Percentiles rank a stretch among this genome's conserved stretches.
Evolutionary conservation across 169 alveolate genomes (phyloP).

Genomic region (Amoebophrya sp.): DNA sequence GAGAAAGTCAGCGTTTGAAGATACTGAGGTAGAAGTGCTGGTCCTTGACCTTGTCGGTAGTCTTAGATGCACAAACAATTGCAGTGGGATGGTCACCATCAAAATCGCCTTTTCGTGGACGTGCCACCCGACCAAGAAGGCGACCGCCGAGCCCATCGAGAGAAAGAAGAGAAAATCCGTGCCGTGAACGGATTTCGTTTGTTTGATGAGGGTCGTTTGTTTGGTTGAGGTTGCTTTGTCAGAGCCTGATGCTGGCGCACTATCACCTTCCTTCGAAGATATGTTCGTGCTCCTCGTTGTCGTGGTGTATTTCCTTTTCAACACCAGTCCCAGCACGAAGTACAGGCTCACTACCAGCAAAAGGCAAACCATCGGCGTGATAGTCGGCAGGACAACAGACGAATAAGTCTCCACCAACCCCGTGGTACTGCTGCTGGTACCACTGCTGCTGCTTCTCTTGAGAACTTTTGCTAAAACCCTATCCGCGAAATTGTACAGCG

Average conservation of each 20-base stretch:
- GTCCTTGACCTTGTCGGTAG: neutral
- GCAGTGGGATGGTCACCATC: constrained; percentile 44
- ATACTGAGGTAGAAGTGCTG: neutral
- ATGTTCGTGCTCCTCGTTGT: too few species aligned
- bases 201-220: too few species aligned
- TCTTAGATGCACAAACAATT: neutral
- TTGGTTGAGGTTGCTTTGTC: too few species aligned
- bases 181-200: too few species aligned
- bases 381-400: constrained; percentile 37
- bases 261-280: too few species aligned
- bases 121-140: constrained; percentile 52
- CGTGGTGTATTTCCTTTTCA: too few species aligned
- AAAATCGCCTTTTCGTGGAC: constrained; percentile 62
- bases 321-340: too few species aligned
- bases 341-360: too few species aligned
- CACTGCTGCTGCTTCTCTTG: too few species aligned
- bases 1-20: neutral
- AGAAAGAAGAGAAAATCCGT: neutral
- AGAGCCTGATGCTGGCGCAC: too few species aligned
- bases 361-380: constrained; percentile 40
- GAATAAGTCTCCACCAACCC: neutral
- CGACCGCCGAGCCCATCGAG: neutral
- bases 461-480: constrained; percentile 38
- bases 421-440: too few species aligned
- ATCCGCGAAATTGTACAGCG: constrained; percentile 59